phyloP scores from a whole-genome alignment of 1,284 basidiomycete genomes.

The Cystobasidiaceae sp. region DNA sequence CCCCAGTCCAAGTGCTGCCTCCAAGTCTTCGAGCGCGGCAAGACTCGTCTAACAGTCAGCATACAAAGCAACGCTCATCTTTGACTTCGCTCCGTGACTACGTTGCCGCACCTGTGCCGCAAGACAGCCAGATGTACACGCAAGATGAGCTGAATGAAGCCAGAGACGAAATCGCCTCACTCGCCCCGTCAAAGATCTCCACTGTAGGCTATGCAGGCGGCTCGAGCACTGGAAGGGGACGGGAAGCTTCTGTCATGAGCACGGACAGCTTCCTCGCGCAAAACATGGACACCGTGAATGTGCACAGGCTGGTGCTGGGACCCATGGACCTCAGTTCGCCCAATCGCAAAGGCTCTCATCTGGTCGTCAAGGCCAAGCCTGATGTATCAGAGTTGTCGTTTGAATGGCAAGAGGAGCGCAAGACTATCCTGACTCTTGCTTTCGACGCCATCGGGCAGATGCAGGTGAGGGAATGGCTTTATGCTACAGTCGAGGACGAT shows the following conservation, averaged over 20 bases:
- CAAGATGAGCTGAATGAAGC: not conserved
- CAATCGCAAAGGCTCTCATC: constrained; percentile 16
- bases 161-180: no score
- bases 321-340: constrained; percentile 16
- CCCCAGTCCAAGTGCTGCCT: no score
- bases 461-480: not conserved
- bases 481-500: not conserved
- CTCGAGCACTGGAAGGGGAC: no score
- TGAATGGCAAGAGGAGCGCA: constrained; percentile 19
- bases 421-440: constrained; percentile 1
- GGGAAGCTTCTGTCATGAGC: no score
- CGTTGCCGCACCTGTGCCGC: constrained; percentile 5
- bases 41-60: no score
- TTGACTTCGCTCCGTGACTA: constrained; percentile 15
- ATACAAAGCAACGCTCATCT: not conserved
- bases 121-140: not conserved
- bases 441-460: constrained; percentile 13
- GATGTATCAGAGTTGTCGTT: not conserved
- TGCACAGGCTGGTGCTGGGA: constrained; percentile 6
- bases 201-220: no score
- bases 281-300: not conserved
- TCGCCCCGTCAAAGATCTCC: no score
- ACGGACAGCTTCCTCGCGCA: no score
- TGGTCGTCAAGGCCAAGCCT: constrained; percentile 4
- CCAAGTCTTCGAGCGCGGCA: no score